Percentiles rank a stretch among this genome's conserved stretches.
phyloP scores from a whole-genome alignment of 2,329 filamentous ascomycete genomes.

The Pseudogymnoascus sp. region DNA sequence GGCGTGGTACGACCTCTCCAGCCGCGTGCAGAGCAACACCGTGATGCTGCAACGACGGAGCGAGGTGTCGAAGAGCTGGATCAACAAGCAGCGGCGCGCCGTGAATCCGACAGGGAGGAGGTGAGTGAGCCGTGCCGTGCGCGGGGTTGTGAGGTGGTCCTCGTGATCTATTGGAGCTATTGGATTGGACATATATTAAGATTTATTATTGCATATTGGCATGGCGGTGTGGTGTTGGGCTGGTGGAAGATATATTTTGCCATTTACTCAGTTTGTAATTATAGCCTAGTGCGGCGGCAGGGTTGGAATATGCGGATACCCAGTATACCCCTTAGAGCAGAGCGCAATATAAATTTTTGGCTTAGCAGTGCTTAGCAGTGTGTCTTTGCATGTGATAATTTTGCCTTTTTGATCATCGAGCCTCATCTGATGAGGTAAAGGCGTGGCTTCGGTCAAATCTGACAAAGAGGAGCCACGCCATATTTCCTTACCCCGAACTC shows the following conservation, averaged over 20 bases:
- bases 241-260: not conserved
- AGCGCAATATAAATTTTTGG: not conserved
- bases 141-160: not conserved
- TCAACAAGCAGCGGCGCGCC: slow-evolving; percentile 73
- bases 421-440: not conserved
- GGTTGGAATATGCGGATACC: slow-evolving; percentile 4
- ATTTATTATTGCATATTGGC: not conserved
- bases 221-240: not conserved
- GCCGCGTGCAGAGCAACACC: slow-evolving; percentile 73
- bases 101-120: slow-evolving; percentile 41
- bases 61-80: slow-evolving; percentile 72
- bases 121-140: slow-evolving; percentile 12
- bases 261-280: slow-evolving; percentile 8
- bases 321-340: slow-evolving; percentile 4
- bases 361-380: not conserved
- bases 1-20: slow-evolving; percentile 81
- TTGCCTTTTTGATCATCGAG: not conserved
- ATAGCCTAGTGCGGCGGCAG: not conserved
- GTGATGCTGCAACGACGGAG: slow-evolving; percentile 68
- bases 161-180: not conserved
- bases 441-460: not conserved
- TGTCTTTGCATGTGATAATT: slow-evolving; percentile 1
- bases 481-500: not conserved
- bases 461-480: not conserved
- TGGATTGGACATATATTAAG: not conserved